A percentile compares a stretch with the other conserved stretches of the same genome.
These are phyloP conservation scores for Scolecobasidium constrictum DNA, from an alignment of 2,329 filamentous ascomycete species.

Conservation along the genomic window DNA sequence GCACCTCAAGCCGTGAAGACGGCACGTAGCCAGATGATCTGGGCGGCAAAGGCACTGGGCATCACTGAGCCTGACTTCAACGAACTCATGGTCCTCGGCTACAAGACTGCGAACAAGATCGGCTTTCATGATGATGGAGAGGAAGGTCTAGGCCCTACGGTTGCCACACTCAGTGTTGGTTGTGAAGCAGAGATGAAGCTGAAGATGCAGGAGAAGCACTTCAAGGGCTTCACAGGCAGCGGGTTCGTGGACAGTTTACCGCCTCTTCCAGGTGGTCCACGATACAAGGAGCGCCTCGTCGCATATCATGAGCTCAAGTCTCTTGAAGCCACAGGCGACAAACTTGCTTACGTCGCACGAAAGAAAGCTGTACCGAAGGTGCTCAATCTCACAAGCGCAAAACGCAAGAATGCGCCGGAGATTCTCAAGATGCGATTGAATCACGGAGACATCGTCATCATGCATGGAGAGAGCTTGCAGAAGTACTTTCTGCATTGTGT, in stretches of 20 bases:
- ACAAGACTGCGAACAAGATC: slow-evolving; percentile 50
- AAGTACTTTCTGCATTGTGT: slow-evolving; percentile 49
- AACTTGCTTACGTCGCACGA: slow-evolving; percentile 18
- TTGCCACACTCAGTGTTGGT: slow-evolving; percentile 52
- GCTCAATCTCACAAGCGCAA: neutral
- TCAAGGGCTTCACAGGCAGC: slow-evolving; percentile 11
- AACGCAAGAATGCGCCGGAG: slow-evolving; percentile 9
- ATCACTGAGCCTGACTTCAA: slow-evolving; percentile 40
- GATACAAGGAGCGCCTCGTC: slow-evolving; percentile 23
- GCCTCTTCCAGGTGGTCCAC: slow-evolving; percentile 19
- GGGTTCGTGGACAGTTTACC: neutral
- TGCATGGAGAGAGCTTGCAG: slow-evolving; percentile 51
- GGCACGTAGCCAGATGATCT: slow-evolving; percentile 42
- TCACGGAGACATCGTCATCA: slow-evolving; percentile 55
- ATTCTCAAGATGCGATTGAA: slow-evolving; percentile 37
- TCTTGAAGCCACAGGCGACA: slow-evolving; percentile 18
- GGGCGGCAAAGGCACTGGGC: slow-evolving; percentile 37
- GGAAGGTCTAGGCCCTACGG: slow-evolving; percentile 47
- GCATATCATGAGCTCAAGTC: slow-evolving; percentile 19
- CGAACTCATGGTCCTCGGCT: slow-evolving; percentile 51
- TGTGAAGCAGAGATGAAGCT: slow-evolving; percentile 48
- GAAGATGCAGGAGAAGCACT: slow-evolving; percentile 43
- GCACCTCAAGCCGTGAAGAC: slow-evolving; percentile 34
- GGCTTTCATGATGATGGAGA: slow-evolving; percentile 59
- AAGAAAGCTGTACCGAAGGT: slow-evolving; percentile 18